Conservation (phyloP, 2,329 filamentous ascomycete genomes). For the Chrysoporthe cubensis region DNA sequence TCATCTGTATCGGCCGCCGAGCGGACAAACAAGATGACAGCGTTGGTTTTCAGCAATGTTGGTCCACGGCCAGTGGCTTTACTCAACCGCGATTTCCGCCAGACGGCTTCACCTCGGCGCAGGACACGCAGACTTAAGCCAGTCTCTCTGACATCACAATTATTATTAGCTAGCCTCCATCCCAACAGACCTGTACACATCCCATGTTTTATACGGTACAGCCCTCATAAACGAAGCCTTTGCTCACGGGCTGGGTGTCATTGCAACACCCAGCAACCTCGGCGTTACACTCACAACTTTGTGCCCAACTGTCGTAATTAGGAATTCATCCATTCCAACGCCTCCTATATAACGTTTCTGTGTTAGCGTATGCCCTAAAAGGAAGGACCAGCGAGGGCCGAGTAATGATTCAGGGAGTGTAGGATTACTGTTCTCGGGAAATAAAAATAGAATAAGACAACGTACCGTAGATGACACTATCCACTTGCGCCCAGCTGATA, state of each 20-base stretch:
- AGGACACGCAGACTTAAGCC: neutral
- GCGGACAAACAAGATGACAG: too few relatives aligned
- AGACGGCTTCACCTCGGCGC: neutral
- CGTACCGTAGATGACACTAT: constrained; percentile 10
- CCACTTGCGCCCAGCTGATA: constrained; percentile 11
- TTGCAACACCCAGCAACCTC: neutral
- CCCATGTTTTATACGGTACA: neutral
- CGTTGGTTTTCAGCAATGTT: neutral
- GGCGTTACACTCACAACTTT: constrained; percentile 16
- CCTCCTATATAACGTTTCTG: neutral
- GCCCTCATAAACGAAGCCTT: neutral
- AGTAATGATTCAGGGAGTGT: neutral
- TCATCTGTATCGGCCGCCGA: too few relatives aligned
- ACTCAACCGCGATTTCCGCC: neutral
- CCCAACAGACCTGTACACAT: neutral
- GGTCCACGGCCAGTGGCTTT: neutral
- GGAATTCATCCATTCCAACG: constrained; percentile 18
- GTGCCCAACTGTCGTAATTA: constrained; percentile 9
- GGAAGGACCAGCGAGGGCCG: neutral
- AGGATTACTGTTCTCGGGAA: too few relatives aligned
- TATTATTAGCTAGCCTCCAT: too few relatives aligned
- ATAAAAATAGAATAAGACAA: neutral
- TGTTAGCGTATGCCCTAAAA: neutral
- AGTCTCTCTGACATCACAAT: neutral
- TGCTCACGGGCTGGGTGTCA: neutral